Conservation (phyloP, 768 basidiomycete species). For the Dioszegia crocea region DNA sequence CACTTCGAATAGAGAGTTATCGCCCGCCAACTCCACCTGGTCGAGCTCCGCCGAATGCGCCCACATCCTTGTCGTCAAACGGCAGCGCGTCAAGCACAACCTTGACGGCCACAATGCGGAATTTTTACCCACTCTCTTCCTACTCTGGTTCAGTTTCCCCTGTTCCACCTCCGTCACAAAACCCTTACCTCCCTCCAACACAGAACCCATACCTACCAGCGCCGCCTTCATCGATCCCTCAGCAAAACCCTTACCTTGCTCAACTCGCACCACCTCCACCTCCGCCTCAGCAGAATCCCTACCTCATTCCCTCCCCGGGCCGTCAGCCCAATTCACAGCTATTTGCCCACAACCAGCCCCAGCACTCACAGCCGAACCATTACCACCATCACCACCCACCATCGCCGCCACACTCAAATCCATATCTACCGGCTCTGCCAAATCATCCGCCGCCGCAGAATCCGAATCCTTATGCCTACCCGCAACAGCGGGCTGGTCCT, state of each 20-base stretch:
- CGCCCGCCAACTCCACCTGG: conserved; percentile 2
- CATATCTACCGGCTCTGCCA: no score
- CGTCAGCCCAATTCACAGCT: not conserved
- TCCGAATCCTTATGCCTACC: no score
- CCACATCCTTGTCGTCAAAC: conserved; percentile 1
- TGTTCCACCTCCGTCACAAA: not conserved
- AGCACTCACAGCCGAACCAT: not conserved
- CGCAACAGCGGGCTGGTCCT: no score
- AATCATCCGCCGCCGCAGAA: no score
- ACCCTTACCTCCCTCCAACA: not conserved
- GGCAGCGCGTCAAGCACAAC: not conserved
- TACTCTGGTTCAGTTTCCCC: not conserved
- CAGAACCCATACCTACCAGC: not conserved
- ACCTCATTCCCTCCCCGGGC: not conserved
- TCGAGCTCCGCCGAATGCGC: not conserved
- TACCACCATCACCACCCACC: no score
- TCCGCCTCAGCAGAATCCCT: no score
- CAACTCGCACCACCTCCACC: not conserved
- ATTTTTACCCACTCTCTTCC: conserved; percentile 1
- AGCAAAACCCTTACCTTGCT: not conserved
- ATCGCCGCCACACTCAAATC: no score
- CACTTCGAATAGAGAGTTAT: conserved; percentile 3
- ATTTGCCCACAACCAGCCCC: not conserved
- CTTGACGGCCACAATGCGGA: not conserved
- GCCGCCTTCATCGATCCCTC: not conserved